Base-by-base conservation (phyloP, 129 eudicot species). In the Helianthus tuberosus region DNA sequence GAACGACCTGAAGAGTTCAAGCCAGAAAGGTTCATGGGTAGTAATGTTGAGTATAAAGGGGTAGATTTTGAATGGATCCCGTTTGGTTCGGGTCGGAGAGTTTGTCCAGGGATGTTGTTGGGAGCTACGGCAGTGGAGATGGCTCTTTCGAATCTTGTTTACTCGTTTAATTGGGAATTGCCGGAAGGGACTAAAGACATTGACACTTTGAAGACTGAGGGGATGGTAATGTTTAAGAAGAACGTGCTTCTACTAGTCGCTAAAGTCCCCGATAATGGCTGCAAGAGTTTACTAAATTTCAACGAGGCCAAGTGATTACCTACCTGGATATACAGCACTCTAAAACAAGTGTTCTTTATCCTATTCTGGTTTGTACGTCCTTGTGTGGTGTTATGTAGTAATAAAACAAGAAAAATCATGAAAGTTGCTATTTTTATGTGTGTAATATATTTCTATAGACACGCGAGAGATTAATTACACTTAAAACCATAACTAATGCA, bases 1-100 rank as follows among this genome's bases (percentile, higher is more conserved):
- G 79, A 72, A 43, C 16, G 38, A 5, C 77, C 86, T 5, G 82
- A 81, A 6, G 85, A 65, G 49, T 81, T 81, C 6, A 10, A 55
- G 3, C 82, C 85, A 0, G 86, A 82, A 48, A 77, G 86, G 65
- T 82, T 82, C 17, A 48, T 77, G 17, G 76, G 75, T 3, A 82
- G 53, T 72, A 36, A 12, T 4, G 36, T 73, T 32, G 86, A 82
- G 39, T 82, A 66, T 9, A 77, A 68, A 67, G 86, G 86, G 10
- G 59, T 11, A 5, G 41, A 77, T 67, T 82, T 50, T 3, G 68
- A 68, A 65, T 60, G 77, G 11, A 73, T 82, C 46, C 79, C 82
- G 14, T 82, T 82, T 61, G 82, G 86, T 39, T 75, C 79, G 0
- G 82, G 85, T 13, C 72, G 85, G 2, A 76, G 82, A 58, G 75